phyloP scores from a whole-genome alignment of 2,329 filamentous ascomycete species.

The Stylonectria norvegica region DNA sequence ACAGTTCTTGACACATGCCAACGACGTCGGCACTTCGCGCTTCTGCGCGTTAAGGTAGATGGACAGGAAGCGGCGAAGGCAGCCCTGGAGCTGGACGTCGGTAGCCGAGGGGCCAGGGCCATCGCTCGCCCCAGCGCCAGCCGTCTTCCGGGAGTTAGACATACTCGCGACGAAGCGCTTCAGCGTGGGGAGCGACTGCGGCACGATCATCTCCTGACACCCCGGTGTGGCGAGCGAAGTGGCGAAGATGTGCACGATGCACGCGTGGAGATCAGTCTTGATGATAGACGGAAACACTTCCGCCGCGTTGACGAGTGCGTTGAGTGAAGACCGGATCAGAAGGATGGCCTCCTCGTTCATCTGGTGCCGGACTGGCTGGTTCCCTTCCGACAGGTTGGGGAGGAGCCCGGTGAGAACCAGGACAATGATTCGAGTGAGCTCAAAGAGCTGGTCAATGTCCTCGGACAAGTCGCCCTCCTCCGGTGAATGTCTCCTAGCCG shows the following conservation, averaged over 20 bases:
- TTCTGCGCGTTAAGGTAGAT: slow-evolving; percentile 76
- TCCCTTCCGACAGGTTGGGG: slow-evolving; percentile 72
- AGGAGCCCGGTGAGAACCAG: slow-evolving; percentile 84
- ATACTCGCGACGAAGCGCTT: slow-evolving; percentile 85
- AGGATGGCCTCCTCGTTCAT: slow-evolving; percentile 84
- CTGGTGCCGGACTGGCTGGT: slow-evolving; percentile 65
- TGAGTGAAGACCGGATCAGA: slow-evolving; percentile 74
- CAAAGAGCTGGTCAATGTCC: slow-evolving; percentile 96
- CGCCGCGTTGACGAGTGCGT: slow-evolving; percentile 88
- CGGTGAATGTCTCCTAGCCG: slow-evolving; percentile 56
- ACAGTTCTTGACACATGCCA: slow-evolving; percentile 89
- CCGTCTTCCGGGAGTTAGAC: slow-evolving; percentile 44
- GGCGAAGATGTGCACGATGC: slow-evolving; percentile 93
- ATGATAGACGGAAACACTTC: slow-evolving; percentile 96
- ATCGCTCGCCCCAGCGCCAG: too few relatives aligned
- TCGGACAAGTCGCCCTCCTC: slow-evolving; percentile 82
- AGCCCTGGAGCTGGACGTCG: slow-evolving; percentile 72
- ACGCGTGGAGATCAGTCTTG: slow-evolving; percentile 92
- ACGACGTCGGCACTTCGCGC: slow-evolving; percentile 68
- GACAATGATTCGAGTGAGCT: slow-evolving; percentile 93
- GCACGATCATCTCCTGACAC: slow-evolving; percentile 85
- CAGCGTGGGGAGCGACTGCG: slow-evolving; percentile 84
- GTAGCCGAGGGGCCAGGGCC: slow-evolving; percentile 47
- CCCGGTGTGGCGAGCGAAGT: slow-evolving; percentile 80
- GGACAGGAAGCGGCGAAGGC: slow-evolving; percentile 75